A percentile compares a stretch with the other conserved stretches of the same genome.
Evolutionary conservation across 2,329 filamentous ascomycete genomes (phyloP).

Genomic region (Hymenotorrendiella dingleyae): DNA sequence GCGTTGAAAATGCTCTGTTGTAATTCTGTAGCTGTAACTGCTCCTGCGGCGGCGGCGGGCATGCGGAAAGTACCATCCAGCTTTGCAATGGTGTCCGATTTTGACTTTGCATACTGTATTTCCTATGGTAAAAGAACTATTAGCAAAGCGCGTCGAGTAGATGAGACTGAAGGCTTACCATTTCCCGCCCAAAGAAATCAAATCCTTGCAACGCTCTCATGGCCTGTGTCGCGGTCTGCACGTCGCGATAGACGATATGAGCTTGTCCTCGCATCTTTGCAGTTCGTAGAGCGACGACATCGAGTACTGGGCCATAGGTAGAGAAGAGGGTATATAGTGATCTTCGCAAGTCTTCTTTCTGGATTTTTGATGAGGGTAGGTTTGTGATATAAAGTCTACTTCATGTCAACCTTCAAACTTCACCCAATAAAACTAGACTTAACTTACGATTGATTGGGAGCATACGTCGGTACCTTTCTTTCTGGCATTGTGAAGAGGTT

Average conservation of each 20-base stretch:
- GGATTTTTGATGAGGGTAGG: slow-evolving; percentile 77
- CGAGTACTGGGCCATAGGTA: slow-evolving; percentile 86
- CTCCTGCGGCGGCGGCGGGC: slow-evolving; percentile 49
- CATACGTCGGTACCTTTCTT: slow-evolving; percentile 46
- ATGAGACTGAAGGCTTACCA: slow-evolving; percentile 53
- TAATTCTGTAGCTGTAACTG: slow-evolving; percentile 62
- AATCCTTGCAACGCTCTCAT: slow-evolving; percentile 85
- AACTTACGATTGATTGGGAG: slow-evolving; percentile 72
- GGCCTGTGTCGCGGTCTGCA: slow-evolving; percentile 87
- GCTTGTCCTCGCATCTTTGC: slow-evolving; percentile 93
- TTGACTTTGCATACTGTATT: slow-evolving; percentile 85
- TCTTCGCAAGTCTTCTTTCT: slow-evolving; percentile 79
- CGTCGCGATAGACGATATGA: slow-evolving; percentile 83
- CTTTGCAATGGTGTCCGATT: slow-evolving; percentile 83
- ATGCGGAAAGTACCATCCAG: slow-evolving; percentile 85
- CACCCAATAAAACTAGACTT: background rate
- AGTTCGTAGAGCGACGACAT: slow-evolving; percentile 85
- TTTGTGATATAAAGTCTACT: slow-evolving; percentile 82
- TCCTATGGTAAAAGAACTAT: slow-evolving; percentile 47
- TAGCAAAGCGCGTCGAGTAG: background rate
- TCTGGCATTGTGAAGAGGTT: slow-evolving; percentile 10
- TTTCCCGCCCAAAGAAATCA: slow-evolving; percentile 74
- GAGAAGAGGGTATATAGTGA: slow-evolving; percentile 91
- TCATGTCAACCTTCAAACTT: background rate
- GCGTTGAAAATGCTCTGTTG: slow-evolving; percentile 78